These are phyloP conservation scores for Gossypium gossypioides DNA, from an alignment of 441 rosid genomes.

Conservation along the genomic window DNA sequence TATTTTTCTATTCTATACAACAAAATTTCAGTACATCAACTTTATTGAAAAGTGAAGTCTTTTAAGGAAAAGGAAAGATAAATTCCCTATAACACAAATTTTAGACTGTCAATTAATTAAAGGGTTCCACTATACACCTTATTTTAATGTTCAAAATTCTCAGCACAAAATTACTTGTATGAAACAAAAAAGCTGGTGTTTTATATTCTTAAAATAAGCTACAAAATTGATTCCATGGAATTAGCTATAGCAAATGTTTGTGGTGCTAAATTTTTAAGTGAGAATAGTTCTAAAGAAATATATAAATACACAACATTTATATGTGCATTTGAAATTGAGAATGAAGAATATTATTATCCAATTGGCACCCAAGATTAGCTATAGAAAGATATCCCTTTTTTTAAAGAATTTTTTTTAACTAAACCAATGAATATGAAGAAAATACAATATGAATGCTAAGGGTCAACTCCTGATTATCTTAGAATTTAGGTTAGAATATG, in stretches of 20 bases:
- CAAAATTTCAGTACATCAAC: slow-evolving; percentile 1
- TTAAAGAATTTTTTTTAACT: neutral
- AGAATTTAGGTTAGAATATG: neutral
- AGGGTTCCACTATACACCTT: neutral
- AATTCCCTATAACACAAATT: neutral
- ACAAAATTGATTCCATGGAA: neutral
- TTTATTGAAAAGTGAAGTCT: slow-evolving; percentile 5
- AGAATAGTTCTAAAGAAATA: too few relatives aligned
- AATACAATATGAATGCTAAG: neutral
- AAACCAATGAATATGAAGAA: neutral
- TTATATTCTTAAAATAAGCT: neutral
- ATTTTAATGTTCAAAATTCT: neutral
- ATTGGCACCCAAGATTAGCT: neutral
- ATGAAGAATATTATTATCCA: neutral
- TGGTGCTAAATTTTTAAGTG: neutral
- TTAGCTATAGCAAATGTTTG: neutral
- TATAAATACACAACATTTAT: neutral
- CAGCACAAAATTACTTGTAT: neutral
- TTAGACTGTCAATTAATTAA: neutral
- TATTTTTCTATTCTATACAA: neutral
- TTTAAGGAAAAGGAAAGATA: neutral
- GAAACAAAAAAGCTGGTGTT: neutral
- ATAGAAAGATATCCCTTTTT: neutral
- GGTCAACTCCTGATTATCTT: neutral
- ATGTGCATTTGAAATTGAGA: neutral